phyloP scores from a whole-genome alignment of 2,329 filamentous ascomycete genomes.

The Pleoardoris graminearum region DNA sequence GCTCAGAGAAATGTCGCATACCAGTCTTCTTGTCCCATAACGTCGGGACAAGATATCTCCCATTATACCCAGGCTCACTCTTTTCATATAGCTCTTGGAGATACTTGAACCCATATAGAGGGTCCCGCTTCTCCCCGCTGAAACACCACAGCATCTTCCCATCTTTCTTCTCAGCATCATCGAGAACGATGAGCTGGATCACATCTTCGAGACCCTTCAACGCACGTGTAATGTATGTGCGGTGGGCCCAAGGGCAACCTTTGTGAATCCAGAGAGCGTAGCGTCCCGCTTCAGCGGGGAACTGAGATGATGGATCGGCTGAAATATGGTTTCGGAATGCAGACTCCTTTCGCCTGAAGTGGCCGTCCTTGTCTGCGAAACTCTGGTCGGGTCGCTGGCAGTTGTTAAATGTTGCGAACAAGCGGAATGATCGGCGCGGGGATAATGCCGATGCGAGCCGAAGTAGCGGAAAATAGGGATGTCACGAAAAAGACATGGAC shows the following conservation, averaged over 20 bases:
- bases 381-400: not conserved
- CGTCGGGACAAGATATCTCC: slow-evolving; percentile 76
- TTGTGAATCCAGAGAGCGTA: slow-evolving; percentile 64
- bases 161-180: slow-evolving; percentile 38
- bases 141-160: slow-evolving; percentile 31
- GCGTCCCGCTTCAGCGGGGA: slow-evolving; percentile 56
- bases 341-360: slow-evolving; percentile 61
- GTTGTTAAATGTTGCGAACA: not conserved
- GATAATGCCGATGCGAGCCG: not conserved
- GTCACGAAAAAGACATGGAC: no score
- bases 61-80: slow-evolving; percentile 56
- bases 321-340: slow-evolving; percentile 61
- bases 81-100: slow-evolving; percentile 70
- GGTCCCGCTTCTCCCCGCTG: slow-evolving; percentile 22
- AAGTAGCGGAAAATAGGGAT: not conserved
- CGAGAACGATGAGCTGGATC: slow-evolving; percentile 52
- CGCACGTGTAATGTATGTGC: slow-evolving; percentile 51
- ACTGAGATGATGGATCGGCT: slow-evolving; percentile 53
- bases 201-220: slow-evolving; percentile 56
- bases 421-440: not conserved
- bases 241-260: slow-evolving; percentile 65
- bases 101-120: slow-evolving; percentile 32
- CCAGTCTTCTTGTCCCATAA: slow-evolving; percentile 67
- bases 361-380: slow-evolving; percentile 52
- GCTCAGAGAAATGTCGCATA: not conserved